Conservation (phyloP, 139 green algal genomes). For the Deuterostichococcus epilithicus region DNA sequence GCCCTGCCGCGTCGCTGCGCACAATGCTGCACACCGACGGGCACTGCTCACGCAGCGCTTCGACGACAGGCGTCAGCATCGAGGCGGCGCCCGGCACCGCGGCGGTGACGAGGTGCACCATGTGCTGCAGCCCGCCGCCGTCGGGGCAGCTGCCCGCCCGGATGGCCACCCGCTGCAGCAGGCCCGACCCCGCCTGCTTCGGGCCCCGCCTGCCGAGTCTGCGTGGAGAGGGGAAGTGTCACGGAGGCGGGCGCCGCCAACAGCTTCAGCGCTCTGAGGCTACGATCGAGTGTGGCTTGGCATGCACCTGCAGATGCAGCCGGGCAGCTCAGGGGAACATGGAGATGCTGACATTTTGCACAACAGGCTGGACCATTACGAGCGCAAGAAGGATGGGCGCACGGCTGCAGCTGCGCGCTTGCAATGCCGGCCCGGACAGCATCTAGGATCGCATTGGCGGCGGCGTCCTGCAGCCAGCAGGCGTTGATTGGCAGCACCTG, state of each 20-base stretch:
- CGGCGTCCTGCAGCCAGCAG: slow-evolving; percentile 27
- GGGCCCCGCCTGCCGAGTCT: neutral
- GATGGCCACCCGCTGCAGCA: slow-evolving; percentile 46
- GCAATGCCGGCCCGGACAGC: neutral
- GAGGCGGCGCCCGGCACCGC: slow-evolving; percentile 19
- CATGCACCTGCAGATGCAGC: too few relatives aligned
- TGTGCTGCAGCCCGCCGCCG: neutral
- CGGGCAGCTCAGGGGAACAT: too few relatives aligned
- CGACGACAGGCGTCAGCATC: neutral
- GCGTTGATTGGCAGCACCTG: slow-evolving; percentile 38
- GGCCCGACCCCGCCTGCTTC: neutral
- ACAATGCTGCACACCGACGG: neutral
- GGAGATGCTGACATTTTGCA: too few relatives aligned
- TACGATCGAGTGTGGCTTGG: too few relatives aligned
- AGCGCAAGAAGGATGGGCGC: too few relatives aligned
- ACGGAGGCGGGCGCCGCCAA: neutral
- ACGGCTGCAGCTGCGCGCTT: slow-evolving; percentile 2
- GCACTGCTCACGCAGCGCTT: neutral
- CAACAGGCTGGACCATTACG: too few relatives aligned
- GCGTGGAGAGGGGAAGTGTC: neutral
- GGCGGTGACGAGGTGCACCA: neutral
- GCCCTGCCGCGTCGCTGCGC: neutral
- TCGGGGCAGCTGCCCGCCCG: neutral
- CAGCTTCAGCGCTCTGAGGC: too few relatives aligned
- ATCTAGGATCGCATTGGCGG: slow-evolving; percentile 22